phyloP scores from a whole-genome alignment of 2,329 filamentous ascomycete species.

The Teratosphaeria gauchensis region DNA sequence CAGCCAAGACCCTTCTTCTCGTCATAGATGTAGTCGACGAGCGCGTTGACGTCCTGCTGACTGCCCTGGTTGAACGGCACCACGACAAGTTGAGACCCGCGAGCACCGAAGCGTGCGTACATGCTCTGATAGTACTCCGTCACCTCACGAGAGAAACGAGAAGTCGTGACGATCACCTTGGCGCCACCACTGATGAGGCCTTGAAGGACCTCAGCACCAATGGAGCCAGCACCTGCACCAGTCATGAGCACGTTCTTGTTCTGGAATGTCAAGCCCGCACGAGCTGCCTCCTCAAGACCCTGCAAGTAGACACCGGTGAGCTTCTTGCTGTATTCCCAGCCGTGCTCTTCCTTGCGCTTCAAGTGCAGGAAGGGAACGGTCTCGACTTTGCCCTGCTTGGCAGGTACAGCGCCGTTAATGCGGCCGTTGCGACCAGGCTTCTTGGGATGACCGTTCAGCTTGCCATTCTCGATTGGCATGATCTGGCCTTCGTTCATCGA shows the following conservation, averaged over 20 bases:
- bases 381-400: slow-evolving; percentile 79
- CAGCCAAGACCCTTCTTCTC: slow-evolving; percentile 92
- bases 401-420: slow-evolving; percentile 33
- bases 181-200: slow-evolving; percentile 93
- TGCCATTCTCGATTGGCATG: slow-evolving; percentile 75
- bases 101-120: slow-evolving; percentile 88
- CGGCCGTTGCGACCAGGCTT: slow-evolving; percentile 45
- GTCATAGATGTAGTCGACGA: slow-evolving; percentile 95
- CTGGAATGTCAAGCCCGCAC: slow-evolving; percentile 78
- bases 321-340: slow-evolving; percentile 99
- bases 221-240: slow-evolving; percentile 92
- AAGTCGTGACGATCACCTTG: slow-evolving; percentile 93
- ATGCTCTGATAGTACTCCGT: slow-evolving; percentile 99
- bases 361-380: slow-evolving; percentile 96
- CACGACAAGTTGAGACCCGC: slow-evolving; percentile 91
- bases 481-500: slow-evolving; percentile 99
- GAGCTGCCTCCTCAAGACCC: slow-evolving; percentile 80
- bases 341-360: slow-evolving; percentile 85
- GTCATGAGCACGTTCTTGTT: slow-evolving; percentile 98
- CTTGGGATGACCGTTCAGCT: slow-evolving; percentile 47
- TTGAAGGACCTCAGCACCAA: slow-evolving; percentile 92
- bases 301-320: slow-evolving; percentile 88
- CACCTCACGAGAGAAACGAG: slow-evolving; percentile 89
- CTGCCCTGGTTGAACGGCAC: slow-evolving; percentile 99
- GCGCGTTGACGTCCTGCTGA: slow-evolving; percentile 91